Conservation (phyloP, 2,329 filamentous ascomycete genomes). For the Phaeosphaeria sp. region DNA sequence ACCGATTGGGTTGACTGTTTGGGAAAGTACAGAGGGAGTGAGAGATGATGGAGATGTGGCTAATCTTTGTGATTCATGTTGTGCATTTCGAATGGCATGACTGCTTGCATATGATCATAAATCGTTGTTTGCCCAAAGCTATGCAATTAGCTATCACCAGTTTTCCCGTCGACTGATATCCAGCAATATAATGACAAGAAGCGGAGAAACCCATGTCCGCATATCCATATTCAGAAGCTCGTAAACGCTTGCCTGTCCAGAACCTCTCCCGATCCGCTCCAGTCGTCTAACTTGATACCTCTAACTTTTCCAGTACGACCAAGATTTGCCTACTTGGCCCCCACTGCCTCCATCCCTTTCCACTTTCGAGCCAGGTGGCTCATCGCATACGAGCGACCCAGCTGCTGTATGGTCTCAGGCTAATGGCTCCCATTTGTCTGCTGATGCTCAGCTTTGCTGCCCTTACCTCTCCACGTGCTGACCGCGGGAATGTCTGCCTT, state of each 20-base stretch:
- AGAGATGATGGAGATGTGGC: too few species aligned
- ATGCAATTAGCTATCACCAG: conserved; percentile 1
- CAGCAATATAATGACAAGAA: conserved; percentile 5
- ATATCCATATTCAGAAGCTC: conserved; percentile 8
- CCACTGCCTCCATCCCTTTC: background rate
- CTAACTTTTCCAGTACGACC: conserved; percentile 3
- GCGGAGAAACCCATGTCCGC: conserved; percentile 6
- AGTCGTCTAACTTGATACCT: background rate
- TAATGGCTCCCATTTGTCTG: conserved; percentile 36
- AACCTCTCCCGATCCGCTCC: background rate
- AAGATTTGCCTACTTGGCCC: background rate
- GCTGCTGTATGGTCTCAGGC: conserved; percentile 22
- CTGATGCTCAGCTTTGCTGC: conserved; percentile 88
- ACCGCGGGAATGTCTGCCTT: conserved; percentile 94
- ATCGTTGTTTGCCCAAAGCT: conserved; percentile 2
- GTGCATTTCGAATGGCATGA: background rate
- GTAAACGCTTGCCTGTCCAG: background rate
- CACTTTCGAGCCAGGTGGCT: background rate
- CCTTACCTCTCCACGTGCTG: conserved; percentile 94
- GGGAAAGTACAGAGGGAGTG: too few species aligned
- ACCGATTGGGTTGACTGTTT: conserved; percentile 1
- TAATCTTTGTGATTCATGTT: too few species aligned
- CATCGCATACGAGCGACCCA: conserved; percentile 4
- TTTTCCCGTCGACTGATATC: background rate
- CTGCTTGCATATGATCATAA: background rate